Base-by-base conservation (phyloP, 306 rosid species). In the Myrica gale region DNA sequence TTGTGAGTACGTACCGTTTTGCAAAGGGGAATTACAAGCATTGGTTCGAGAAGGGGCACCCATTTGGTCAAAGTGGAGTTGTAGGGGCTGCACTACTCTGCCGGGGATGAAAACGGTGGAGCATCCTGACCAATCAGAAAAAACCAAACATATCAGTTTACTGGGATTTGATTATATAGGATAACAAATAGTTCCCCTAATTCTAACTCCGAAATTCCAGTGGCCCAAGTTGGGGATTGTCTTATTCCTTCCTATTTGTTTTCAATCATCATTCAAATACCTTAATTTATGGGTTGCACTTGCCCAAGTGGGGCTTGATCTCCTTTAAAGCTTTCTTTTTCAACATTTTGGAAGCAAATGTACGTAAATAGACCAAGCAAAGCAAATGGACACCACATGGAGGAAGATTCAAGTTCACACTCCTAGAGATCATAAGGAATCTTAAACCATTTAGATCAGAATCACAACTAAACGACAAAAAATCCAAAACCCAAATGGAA, bases 71-170 rank as follows among this genome's bases (percentile, higher is more conserved):
- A 90, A 92, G 82, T 92, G 99, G 39, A 63, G 89, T 68, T 89
- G 90, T 78, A 95, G 82, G 47, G 99, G 97, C 76, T 90, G 97
- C n/a, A 92, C 82, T 6, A 95, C 99, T 81, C 93, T 92, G 0
- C 93, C 96, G 9, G 99, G 97, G 74, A 95, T 90, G 39, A 90
- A 88, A 80, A 92, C 99, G 1, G 92, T 85, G 17, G 97, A 82
- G 75, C 76, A 76, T 69, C 84, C 88, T 79, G 80, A 39, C 63
- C 20, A 79, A 65, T 46, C 45, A 69, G 11, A 45, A 11, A 26
- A 21, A 65, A 32, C 69, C 51, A 52, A 67, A 41, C 15, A 19
- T 43, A 11, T 57, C 12, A 71, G 68, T 15, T 46, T 16, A 44
- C 23, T 68, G 8, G 69, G 41, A 74, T 71, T 65, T 19, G n/a